Base-by-base conservation (phyloP, 352 stramenopile genomes). In the Phytophthora citrophthora region DNA sequence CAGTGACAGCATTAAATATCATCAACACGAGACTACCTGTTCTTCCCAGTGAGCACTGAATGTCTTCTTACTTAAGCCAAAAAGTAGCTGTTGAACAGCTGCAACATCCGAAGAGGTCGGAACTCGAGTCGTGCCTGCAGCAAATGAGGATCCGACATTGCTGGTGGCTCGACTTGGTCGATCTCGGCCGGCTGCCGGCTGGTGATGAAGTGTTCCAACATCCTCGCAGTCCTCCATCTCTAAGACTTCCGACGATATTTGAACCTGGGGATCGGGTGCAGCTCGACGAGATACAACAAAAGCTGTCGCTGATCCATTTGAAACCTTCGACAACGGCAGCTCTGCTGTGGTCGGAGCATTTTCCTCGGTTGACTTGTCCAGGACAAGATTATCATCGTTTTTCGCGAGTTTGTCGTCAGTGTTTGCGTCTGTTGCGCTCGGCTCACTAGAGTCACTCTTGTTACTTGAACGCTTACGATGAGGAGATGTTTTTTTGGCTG, bases 1-100 rank as follows among this genome's bases (percentile, higher is more conserved):
- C 41, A 50, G 7, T 45, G 39, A 20, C 18, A 38, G 50, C 40
- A 41, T 32, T 24, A 27, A 11, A 63, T 43, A 26, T 46, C 34
- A 38, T 18, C 23, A 54, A 58, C 31, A 52, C 23, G 7, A 34
- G 29, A 40, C 56, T 36, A 89, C 77, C 72, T 93, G 85, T 31
- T 87, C 68, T 34, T 89, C 73, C 83, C 80, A 92, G 54, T 94
- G 86, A 12, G 68, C 74, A 29, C 66, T 88, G 64, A 94, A 91
- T 6, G 53, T 55, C 45, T 88, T 90, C 38, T 77, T 83, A 34
- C 51, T 63, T 29, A 70, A 57, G 3, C 74, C 70, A 53, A 95
- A 93, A 16, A 95, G 49, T 46, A 94, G 58, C 10, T 72, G 61
- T 6, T 84, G 86, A 9, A 92, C 61, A 20, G 77, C 65, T 12